Conservation (phyloP, 2,329 filamentous ascomycete species). For the Sporothrix brunneoviolacea region DNA sequence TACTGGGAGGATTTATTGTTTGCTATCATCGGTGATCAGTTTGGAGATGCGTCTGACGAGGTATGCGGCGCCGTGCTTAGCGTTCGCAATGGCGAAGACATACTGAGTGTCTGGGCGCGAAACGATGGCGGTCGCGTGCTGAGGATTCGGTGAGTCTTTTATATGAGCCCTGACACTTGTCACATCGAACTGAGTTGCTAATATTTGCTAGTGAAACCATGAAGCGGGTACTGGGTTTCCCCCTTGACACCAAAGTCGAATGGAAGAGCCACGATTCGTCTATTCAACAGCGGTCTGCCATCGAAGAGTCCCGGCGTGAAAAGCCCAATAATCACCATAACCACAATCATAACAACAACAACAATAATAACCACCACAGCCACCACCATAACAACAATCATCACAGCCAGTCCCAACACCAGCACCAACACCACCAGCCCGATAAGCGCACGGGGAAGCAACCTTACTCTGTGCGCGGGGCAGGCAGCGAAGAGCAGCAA, state of each 20-base stretch:
- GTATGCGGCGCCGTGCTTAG: slow-evolving; percentile 93
- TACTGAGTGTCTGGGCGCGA: slow-evolving; percentile 95
- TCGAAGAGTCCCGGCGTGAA: slow-evolving; percentile 86
- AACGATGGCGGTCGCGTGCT: slow-evolving; percentile 89
- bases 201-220: slow-evolving; percentile 67
- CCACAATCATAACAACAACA: slow-evolving; percentile 24
- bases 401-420: not conserved
- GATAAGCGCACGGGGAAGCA: slow-evolving; percentile 16
- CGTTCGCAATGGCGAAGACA: slow-evolving; percentile 91
- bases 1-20: slow-evolving; percentile 95
- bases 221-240: slow-evolving; percentile 81
- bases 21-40: slow-evolving; percentile 89
- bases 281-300: slow-evolving; percentile 83
- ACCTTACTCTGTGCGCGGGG: not conserved
- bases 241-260: slow-evolving; percentile 80
- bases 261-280: slow-evolving; percentile 97
- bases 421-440: slow-evolving; percentile 6
- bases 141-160: slow-evolving; percentile 72
- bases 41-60: slow-evolving; percentile 85
- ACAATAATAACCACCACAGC: slow-evolving; percentile 21
- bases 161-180: not conserved
- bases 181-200: slow-evolving; percentile 5
- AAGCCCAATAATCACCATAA: slow-evolving; percentile 51
- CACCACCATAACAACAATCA: slow-evolving; percentile 5
- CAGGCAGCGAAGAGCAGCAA: slow-evolving; percentile 12